phyloP scores from a whole-genome alignment of 2,329 filamentous ascomycete species.

The Calonectria leucothoes region DNA sequence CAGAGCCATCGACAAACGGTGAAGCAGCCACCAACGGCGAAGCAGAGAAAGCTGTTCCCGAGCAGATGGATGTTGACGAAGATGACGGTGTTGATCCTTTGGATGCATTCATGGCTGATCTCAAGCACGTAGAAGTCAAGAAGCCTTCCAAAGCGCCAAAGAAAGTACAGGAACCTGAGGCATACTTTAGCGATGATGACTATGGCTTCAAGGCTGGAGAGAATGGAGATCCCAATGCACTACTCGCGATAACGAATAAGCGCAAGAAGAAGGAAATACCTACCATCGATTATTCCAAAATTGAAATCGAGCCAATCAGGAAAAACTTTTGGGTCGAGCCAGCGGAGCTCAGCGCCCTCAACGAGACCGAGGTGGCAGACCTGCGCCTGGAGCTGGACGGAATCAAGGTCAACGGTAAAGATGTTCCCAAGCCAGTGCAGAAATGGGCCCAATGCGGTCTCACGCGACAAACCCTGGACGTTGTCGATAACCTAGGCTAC shows the following conservation, averaged over 20 bases:
- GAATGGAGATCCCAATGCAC: constrained; percentile 58
- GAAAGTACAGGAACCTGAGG: constrained; percentile 77
- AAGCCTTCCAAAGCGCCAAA: constrained; percentile 53
- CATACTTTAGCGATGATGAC: constrained; percentile 91
- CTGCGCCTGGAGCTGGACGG: constrained; percentile 90
- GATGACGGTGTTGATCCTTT: constrained; percentile 85
- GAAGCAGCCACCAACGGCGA: constrained; percentile 39
- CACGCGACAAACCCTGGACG: constrained; percentile 86
- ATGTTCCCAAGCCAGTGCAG: constrained; percentile 92
- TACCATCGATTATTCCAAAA: constrained; percentile 84
- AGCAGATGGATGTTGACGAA: constrained; percentile 69
- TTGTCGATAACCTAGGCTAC: constrained; percentile 84
- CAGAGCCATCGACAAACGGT: constrained; percentile 45
- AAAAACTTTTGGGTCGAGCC: constrained; percentile 98
- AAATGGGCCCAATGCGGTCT: constrained; percentile 98
- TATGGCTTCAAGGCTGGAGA: constrained; percentile 64
- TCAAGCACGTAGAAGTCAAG: constrained; percentile 66
- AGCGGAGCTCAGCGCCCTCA: constrained; percentile 83
- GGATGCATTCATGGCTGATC: constrained; percentile 94
- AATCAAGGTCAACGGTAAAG: constrained; percentile 90
- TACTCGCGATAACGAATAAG: constrained; percentile 68
- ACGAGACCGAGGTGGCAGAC: constrained; percentile 83
- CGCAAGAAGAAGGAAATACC: constrained; percentile 98
- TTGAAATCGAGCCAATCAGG: constrained; percentile 86
- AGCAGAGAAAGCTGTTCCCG: constrained; percentile 40